phyloP scores from a whole-genome alignment of 345 rosid genomes.

The Linum lewisii region DNA sequence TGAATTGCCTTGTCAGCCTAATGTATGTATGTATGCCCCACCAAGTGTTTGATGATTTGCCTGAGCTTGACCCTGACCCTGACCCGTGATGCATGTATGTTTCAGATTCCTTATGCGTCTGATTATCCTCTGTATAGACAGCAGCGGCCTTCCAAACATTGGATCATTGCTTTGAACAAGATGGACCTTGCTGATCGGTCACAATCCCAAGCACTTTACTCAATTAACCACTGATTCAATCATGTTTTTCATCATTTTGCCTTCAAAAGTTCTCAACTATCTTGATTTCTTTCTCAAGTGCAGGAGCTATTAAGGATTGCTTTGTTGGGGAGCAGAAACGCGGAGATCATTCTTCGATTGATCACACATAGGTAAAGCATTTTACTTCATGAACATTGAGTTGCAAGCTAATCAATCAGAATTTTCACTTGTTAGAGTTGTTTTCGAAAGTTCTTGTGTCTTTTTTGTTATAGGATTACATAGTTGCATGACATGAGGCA shows the following conservation, averaged over 20 bases:
- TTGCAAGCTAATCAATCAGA: not conserved
- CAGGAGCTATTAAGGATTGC: conserved; percentile 55
- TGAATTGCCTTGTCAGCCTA: too few relatives aligned
- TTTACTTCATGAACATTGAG: not conserved
- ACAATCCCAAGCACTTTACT: not conserved
- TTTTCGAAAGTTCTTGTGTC: not conserved
- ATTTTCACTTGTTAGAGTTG: not conserved
- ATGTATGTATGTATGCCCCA: too few relatives aligned
- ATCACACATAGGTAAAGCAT: not conserved
- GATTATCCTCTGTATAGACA: conserved; percentile 49
- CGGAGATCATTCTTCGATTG: not conserved
- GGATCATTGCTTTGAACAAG: conserved; percentile 66
- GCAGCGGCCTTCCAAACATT: conserved; percentile 30
- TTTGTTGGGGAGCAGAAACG: conserved; percentile 41
- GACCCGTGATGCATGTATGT: too few relatives aligned
- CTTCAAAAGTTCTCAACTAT: not conserved
- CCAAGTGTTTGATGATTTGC: not conserved
- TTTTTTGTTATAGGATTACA: not conserved
- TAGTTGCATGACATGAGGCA: not conserved
- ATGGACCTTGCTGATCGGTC: conserved; percentile 45
- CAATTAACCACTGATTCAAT: too few relatives aligned
- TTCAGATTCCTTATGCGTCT: conserved; percentile 23
- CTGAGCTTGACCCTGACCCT: too few relatives aligned
- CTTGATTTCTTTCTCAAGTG: conserved; percentile 10
- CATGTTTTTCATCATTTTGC: too few relatives aligned